phyloP scores from a whole-genome alignment of 106 monocot genomes.

The Chionographis japonica region DNA sequence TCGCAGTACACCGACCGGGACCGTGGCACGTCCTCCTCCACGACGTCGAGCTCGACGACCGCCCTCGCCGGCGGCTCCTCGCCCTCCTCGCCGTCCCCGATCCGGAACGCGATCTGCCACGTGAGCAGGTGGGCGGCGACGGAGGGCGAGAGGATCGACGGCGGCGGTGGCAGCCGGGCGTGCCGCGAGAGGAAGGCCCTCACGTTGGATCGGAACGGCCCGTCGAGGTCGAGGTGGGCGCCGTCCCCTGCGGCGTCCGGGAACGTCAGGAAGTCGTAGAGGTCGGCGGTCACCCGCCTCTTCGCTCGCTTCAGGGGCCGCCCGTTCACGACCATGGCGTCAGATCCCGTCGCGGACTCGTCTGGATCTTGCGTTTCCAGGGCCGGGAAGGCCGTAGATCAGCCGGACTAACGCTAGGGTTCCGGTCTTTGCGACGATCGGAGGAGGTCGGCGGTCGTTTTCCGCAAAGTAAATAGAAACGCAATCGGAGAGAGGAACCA shows the following conservation, averaged over 20 bases:
- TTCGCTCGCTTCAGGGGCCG: conserved; percentile 76
- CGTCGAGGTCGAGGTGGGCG: conserved; percentile 18
- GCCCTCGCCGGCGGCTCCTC: conserved; percentile 6
- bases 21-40: conserved; percentile 74
- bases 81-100: conserved; percentile 9
- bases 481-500: too few species aligned
- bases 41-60: conserved; percentile 63
- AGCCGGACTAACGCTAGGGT: too few species aligned
- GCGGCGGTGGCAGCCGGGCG: conserved; percentile 35
- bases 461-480: too few species aligned
- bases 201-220: conserved; percentile 65
- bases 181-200: conserved; percentile 43
- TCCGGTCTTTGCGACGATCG: too few species aligned
- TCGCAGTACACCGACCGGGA: conserved; percentile 83
- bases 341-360: background rate
- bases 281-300: conserved; percentile 51
- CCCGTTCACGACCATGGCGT: conserved; percentile 56
- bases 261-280: conserved; percentile 53
- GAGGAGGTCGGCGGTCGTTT: too few species aligned
- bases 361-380: background rate
- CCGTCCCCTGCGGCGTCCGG: conserved; percentile 10
- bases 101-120: conserved; percentile 55
- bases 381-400: background rate
- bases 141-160: conserved; percentile 24
- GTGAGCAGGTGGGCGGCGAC: conserved; percentile 27